Percentiles rank a stretch among this genome's conserved stretches.
Conservation (phyloP, 805 yeast species). For the Ogataea chonburiensis region DNA sequence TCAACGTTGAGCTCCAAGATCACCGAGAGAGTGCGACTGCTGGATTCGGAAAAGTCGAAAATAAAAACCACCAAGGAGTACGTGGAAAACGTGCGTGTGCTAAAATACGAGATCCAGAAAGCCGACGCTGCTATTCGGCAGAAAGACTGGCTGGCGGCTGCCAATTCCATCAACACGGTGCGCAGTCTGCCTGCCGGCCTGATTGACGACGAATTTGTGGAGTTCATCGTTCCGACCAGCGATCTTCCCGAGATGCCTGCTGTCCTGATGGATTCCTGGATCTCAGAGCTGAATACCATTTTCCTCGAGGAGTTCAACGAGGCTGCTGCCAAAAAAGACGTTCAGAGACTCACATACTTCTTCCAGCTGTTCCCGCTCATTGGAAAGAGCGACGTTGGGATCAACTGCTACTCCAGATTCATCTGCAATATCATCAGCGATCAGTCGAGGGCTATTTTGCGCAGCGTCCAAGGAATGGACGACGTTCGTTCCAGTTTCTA, state of each 20-base stretch:
- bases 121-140: constrained; percentile 68
- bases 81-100: constrained; percentile 61
- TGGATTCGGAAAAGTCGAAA: constrained; percentile 68
- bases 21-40: constrained; percentile 63
- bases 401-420: constrained; percentile 79
- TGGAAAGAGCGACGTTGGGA: constrained; percentile 66
- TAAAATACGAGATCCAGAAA: constrained; percentile 63
- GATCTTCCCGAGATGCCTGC: constrained; percentile 81
- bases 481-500: constrained; percentile 48
- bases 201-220: constrained; percentile 65
- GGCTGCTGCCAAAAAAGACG: constrained; percentile 67
- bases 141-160: constrained; percentile 75
- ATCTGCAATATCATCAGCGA: constrained; percentile 81
- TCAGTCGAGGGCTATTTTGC: constrained; percentile 68
- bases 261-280: constrained; percentile 56
- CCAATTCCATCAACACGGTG: constrained; percentile 58
- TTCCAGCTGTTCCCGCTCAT: constrained; percentile 88
- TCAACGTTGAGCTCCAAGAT: constrained; percentile 64
- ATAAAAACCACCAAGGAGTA: constrained; percentile 61
- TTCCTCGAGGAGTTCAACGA: constrained; percentile 63
- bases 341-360: constrained; percentile 68
- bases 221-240: constrained; percentile 78
- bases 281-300: constrained; percentile 50
- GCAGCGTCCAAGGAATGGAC: constrained; percentile 38
- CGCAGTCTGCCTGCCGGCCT: constrained; percentile 53